Evolutionary conservation across 371 early-diverging fungal species (phyloP).

Genomic region (Mortierella sp.): DNA sequence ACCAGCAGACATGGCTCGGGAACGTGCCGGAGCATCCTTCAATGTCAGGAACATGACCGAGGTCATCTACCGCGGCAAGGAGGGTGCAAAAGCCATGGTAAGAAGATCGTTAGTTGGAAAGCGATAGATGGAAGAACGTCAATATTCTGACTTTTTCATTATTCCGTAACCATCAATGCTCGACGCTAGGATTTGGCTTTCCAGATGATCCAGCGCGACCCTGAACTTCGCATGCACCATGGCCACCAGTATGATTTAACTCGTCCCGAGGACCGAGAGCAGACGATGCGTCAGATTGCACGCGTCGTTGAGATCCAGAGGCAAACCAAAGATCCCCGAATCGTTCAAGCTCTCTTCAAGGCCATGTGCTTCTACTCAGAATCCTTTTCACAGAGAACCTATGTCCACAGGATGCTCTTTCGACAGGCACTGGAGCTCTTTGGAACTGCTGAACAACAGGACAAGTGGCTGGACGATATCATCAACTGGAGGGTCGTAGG

Average conservation of each 20-base stretch:
- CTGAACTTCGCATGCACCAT: slow-evolving; percentile 62
- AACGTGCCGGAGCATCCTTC: slow-evolving; percentile 67
- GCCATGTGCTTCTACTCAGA: slow-evolving; percentile 64
- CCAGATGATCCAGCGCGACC: slow-evolving; percentile 67
- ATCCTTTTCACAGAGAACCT: slow-evolving; percentile 70
- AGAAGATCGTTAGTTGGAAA: no score
- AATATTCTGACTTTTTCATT: neutral
- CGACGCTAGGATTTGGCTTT: slow-evolving; percentile 57
- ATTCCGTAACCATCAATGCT: no score
- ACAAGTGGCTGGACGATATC: slow-evolving; percentile 61
- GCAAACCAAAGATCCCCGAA: slow-evolving; percentile 46
- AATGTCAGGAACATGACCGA: slow-evolving; percentile 61
- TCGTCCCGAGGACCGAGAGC: slow-evolving; percentile 67
- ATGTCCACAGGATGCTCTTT: slow-evolving; percentile 70
- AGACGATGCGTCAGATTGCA: slow-evolving; percentile 71
- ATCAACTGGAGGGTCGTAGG: slow-evolving; percentile 65
- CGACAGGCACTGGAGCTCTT: slow-evolving; percentile 65
- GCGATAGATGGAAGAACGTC: no score
- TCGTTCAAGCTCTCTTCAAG: slow-evolving; percentile 36
- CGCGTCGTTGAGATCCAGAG: slow-evolving; percentile 51
- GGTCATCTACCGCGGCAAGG: slow-evolving; percentile 60
- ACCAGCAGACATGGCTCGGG: slow-evolving; percentile 61
- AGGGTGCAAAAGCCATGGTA: slow-evolving; percentile 59
- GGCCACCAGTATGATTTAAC: slow-evolving; percentile 69
- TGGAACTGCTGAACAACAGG: slow-evolving; percentile 65